Evolutionary conservation across 1,284 basidiomycete genomes (phyloP), one percentile per base, ranked within the genome.

Genomic region (Exobasidium cylindrosporum): DNA sequence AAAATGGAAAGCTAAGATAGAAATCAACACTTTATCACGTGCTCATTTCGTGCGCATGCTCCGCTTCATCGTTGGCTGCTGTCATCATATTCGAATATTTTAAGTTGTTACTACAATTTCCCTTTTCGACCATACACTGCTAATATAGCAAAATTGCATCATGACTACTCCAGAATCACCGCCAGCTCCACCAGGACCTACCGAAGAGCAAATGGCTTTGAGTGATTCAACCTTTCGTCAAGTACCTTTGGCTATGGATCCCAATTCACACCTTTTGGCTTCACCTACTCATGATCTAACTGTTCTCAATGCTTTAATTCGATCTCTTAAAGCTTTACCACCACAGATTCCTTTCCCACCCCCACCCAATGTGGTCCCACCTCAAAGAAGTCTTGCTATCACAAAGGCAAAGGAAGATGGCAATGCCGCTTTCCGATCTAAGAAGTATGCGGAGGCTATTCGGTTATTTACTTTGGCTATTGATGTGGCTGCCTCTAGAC

Each of bases 391-490:
- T 45, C 68, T 78, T 62, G 73, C 69, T 29, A 66, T 79, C 60
- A 66, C 66, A 57, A 71, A 76, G 57, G 76, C 74, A 30, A 77
- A 75, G 60, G 77, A 78, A 43, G 66, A 73, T 49, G 77, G 77
- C 59, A 77, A 77, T 55, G 67, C 66, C 6, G 69, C 70, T 3
- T 79, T 70, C 58, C 63, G 70, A 17, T 70, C 73, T 60, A 66
- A 72, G 52, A 82, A 90, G 67, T 87, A 87, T 77, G 82, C 82
- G n/a, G 84, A 86, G 45, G 92, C 95, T 1, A 86, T 96, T 67
- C 83, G 87, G 69, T 86, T 88, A 59, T 98, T 97, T 82, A 89
- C 88, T 23, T 85, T 88, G 73, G 92, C 92, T 40, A 87, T 90
- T 30, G 86, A 86, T 72, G 85, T 94, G 56, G 92, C 93, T 1